Evolutionary conservation across 176 grass and related monocot genomes (phyloP).

Genomic region (Lolium rigidum): DNA sequence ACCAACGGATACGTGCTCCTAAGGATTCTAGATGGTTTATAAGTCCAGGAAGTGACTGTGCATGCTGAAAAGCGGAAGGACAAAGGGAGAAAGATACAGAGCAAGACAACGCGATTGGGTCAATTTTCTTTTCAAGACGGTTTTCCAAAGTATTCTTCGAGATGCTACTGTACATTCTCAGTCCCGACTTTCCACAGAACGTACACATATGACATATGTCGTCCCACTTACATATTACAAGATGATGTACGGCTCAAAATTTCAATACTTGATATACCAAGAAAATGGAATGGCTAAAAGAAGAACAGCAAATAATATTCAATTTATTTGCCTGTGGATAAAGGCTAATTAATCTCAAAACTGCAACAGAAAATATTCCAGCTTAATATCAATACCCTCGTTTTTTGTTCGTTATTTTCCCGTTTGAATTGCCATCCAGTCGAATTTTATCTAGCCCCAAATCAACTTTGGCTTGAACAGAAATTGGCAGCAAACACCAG

Average conservation of each 20-base stretch:
- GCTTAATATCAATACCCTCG: neutral
- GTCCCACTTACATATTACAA: neutral
- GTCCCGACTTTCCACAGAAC: neutral
- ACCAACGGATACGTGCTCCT: too few species aligned
- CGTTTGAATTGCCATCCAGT: neutral
- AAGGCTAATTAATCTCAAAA: neutral
- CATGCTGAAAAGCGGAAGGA: neutral
- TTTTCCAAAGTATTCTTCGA: neutral
- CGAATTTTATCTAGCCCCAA: neutral
- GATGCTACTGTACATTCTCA: neutral
- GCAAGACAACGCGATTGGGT: neutral
- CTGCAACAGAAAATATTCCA: neutral
- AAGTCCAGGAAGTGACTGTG: neutral
- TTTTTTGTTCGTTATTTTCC: too few species aligned
- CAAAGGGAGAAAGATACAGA: neutral
- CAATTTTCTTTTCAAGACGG: neutral
- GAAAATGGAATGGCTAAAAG: neutral
- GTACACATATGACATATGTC: neutral
- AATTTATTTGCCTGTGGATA: too few species aligned
- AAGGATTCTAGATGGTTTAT: neutral
- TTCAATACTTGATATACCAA: too few species aligned
- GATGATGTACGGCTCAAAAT: neutral
- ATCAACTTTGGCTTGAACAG: neutral
- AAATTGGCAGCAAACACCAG: neutral
- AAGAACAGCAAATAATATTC: neutral